phyloP scores from a whole-genome alignment of 768 basidiomycete species.

The Leucocoprinus birnbaumii region DNA sequence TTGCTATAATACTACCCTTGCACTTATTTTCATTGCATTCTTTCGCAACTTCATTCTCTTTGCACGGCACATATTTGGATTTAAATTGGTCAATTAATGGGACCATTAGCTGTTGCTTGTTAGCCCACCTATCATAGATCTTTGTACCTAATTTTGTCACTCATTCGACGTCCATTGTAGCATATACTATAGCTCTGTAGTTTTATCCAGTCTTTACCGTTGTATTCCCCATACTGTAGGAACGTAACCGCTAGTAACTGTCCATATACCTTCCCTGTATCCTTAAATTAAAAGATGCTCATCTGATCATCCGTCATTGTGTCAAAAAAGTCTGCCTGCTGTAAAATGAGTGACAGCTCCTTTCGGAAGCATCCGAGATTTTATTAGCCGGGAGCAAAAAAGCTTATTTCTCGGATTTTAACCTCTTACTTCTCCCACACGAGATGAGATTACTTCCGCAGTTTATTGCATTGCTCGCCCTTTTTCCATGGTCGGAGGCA shows the following conservation, averaged over 20 bases:
- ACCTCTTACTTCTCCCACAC: not conserved
- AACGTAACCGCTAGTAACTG: too few relatives aligned
- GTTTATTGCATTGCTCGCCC: not conserved
- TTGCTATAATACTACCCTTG: not conserved
- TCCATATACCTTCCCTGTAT: not conserved
- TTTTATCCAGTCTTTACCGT: not conserved
- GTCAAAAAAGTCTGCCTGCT: too few relatives aligned
- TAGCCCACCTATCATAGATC: not conserved
- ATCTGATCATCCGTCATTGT: not conserved
- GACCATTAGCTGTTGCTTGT: not conserved
- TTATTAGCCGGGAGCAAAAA: not conserved
- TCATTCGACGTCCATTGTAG: slow-evolving; percentile 3
- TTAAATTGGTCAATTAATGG: not conserved
- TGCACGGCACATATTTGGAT: not conserved
- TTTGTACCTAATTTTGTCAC: slow-evolving; percentile 3
- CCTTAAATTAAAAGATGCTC: not conserved
- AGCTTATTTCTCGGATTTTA: not conserved
- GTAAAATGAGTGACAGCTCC: not conserved
- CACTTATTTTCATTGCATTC: not conserved
- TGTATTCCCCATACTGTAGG: too few relatives aligned
- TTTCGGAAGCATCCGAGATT: slow-evolving; percentile 4
- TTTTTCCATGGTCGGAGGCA: not conserved
- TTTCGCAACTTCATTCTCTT: slow-evolving; percentile 1
- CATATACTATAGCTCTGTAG: slow-evolving; percentile 5
- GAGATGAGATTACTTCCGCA: not conserved